phyloP scores from a whole-genome alignment of 208 protist genomes.

The Leishmania tarentolae region DNA sequence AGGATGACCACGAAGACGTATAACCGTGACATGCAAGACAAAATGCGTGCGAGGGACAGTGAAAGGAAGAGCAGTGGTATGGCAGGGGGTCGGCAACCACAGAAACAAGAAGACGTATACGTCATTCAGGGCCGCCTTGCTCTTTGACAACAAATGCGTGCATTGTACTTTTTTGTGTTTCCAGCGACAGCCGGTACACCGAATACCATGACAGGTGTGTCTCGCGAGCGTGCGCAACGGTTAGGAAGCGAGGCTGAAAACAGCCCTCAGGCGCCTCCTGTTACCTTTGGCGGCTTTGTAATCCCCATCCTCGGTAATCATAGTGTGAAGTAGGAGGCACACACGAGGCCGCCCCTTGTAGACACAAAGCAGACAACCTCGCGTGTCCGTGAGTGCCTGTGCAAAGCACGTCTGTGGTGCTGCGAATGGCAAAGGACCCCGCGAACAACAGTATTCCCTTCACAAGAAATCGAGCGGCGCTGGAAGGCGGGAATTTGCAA shows the following conservation, averaged over 20 bases:
- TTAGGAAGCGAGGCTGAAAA: not conserved
- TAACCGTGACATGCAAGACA: not conserved
- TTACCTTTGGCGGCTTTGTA: no score
- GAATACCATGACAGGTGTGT: not conserved
- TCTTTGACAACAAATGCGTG: not conserved
- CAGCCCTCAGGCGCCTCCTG: not conserved
- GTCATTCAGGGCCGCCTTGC: not conserved
- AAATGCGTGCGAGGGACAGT: not conserved
- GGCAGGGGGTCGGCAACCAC: no score
- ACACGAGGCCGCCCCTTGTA: not conserved
- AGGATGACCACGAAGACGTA: not conserved
- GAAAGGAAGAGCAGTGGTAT: not conserved
- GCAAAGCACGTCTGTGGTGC: not conserved
- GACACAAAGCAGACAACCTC: not conserved
- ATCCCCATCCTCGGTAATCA: not conserved
- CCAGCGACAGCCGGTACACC: not conserved
- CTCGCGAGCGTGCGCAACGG: not conserved
- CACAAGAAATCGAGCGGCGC: conserved; percentile 27
- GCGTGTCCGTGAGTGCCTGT: not conserved
- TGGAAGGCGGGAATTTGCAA: conserved; percentile 21
- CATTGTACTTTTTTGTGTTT: not conserved
- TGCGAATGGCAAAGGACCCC: no score
- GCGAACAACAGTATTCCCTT: not conserved
- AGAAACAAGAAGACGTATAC: not conserved
- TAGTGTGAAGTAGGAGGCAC: not conserved